Base-by-base conservation (phyloP, 108 stramenopile species). In the Parietichytrium sp. region DNA sequence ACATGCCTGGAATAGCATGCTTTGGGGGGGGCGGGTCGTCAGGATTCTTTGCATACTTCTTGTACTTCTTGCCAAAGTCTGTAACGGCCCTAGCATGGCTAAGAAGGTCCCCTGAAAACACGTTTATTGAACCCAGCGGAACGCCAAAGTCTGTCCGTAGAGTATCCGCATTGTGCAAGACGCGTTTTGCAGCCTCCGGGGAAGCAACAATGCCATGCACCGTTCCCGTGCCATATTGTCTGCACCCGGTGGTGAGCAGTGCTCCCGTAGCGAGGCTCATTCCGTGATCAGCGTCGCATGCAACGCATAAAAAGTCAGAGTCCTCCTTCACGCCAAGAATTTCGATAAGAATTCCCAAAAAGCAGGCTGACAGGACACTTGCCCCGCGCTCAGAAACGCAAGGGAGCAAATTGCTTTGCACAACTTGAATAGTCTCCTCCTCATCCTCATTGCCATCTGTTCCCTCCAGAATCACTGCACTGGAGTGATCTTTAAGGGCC, bases 311-410 rank as follows among this genome's bases (percentile, higher is more conserved):
- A 12, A 72, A 25, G 33, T 72, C 61, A 42, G 38, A 72, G 10
- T 38, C 61, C 42, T 72, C 61, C 42, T 72, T 72, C 20, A 72
- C 61, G 42, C 61, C 45, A n/a, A 72, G 25, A 2, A 72, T 33
- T 25, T 72, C 61, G 20, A 72, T 72, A n/a, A 72, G 61, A 25
- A 72, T 72, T n/a, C 61, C 61, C 20, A 45, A 33, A 42, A 72
- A 42, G 33, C 61, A 72, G 8, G 29, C 38, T 20, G 29, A 31
- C 61, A 72, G 36, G 1, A 72, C 1, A 20, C 45, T 72, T 6
- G 61, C 36, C 20, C 45, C 6, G 38, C n/a, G 38, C 42, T 6
- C 61, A 10, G 61, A 25, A 13, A 42, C 29, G 42, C 61, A 72
- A 6, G 1, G 61, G 38, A 33, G 33, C 20, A 72, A 42, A 8